Evolutionary conservation across 2,329 filamentous ascomycete genomes (phyloP).

Genomic region (Ophiostoma novo-ulmi): DNA sequence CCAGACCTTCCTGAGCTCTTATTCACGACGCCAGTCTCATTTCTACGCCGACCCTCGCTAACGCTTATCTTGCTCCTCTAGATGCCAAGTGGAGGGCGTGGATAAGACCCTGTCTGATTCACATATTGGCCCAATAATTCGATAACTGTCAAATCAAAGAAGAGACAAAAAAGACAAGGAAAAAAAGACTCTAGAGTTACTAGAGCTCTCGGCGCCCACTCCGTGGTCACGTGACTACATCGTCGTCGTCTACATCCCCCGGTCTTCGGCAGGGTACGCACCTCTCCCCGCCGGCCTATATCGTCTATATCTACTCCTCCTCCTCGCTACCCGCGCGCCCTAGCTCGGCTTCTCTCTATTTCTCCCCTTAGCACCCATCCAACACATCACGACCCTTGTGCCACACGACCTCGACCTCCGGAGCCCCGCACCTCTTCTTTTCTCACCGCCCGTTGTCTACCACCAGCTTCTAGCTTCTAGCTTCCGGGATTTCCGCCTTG

Average conservation of each 20-base stretch:
- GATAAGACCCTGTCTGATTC: not conserved
- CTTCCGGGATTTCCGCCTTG: slow-evolving; percentile 7
- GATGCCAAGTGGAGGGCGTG: not conserved
- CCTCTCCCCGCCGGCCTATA: not conserved
- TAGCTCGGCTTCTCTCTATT: not conserved
- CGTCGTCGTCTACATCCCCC: not conserved
- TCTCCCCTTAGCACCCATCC: not conserved
- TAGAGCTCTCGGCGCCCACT: slow-evolving; percentile 5
- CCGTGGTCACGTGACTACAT: slow-evolving; percentile 3
- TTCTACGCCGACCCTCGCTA: slow-evolving; percentile 7
- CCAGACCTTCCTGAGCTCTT: not conserved
- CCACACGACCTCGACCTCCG: not conserved
- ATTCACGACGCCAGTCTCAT: not conserved
- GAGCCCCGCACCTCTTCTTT: not conserved
- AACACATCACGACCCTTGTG: not conserved
- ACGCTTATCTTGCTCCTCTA: not conserved
- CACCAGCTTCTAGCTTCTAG: not conserved
- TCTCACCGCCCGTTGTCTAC: slow-evolving; percentile 8
- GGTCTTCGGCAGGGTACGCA: not conserved
- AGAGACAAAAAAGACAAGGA: not conserved
- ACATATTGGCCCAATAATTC: not conserved
- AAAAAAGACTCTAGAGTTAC: not conserved
- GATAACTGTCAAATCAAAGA: not conserved
- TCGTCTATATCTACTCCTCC: not conserved
- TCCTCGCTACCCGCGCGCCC: not conserved